These are phyloP conservation scores for Stephanodiscus triporus DNA, from an alignment of 108 stramenopile species.

Conservation along the genomic window DNA sequence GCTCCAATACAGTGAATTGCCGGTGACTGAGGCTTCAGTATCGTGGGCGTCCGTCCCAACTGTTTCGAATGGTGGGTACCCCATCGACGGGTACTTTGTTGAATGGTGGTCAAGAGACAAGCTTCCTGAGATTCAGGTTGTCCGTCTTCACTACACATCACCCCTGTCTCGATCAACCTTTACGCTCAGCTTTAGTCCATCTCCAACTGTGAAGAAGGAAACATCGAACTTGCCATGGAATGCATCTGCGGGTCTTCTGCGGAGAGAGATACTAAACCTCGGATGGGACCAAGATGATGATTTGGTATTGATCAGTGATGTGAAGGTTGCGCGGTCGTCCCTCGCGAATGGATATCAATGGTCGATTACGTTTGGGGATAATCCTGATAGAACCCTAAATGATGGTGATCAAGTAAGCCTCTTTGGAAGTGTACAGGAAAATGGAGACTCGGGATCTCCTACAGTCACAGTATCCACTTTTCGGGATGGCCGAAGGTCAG, in stretches of 20 bases:
- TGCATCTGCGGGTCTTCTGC: constrained; percentile 52
- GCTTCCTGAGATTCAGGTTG: constrained; percentile 57
- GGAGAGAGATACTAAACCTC: constrained; percentile 64
- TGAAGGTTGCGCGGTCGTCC: constrained; percentile 47
- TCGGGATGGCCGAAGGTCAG: constrained; percentile 43
- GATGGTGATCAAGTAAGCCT: constrained; percentile 60
- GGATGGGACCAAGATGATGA: constrained; percentile 57
- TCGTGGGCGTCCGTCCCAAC: constrained; percentile 56
- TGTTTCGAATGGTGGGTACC: constrained; percentile 47
- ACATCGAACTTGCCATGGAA: constrained; percentile 59
- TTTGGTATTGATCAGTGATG: constrained; percentile 38
- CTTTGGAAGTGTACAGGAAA: constrained; percentile 30
- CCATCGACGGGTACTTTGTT: constrained; percentile 61
- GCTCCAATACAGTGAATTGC: constrained; percentile 19
- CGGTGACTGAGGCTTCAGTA: constrained; percentile 60
- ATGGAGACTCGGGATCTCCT: constrained; percentile 45
- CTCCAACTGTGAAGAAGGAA: constrained; percentile 41
- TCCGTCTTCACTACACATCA: constrained; percentile 38
- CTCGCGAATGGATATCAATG: constrained; percentile 65
- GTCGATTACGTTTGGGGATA: constrained; percentile 63
- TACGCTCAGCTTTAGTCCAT: constrained; percentile 56
- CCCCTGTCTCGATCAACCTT: constrained; percentile 48
- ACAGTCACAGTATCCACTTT: constrained; percentile 44
- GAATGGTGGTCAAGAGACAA: constrained; percentile 65
- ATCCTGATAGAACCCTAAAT: constrained; percentile 42